Conservation (phyloP, 2,329 filamentous ascomycete genomes). For the Didymella lethalis region DNA sequence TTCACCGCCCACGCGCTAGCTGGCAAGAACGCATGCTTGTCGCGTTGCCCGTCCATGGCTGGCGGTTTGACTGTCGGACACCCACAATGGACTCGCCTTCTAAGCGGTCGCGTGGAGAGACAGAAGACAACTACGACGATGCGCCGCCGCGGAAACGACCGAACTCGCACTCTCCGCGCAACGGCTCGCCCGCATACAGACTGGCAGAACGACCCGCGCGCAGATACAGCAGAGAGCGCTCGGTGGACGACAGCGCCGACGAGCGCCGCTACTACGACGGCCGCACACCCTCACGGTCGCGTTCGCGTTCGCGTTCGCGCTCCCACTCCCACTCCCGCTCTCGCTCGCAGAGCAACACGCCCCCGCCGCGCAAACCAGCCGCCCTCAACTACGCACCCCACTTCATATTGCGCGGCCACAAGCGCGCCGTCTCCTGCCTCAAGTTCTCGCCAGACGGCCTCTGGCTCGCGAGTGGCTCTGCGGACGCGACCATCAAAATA, state of each 20-base stretch:
- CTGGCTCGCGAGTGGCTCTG: constrained; percentile 86
- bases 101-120: constrained; percentile 42
- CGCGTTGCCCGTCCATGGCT: constrained; percentile 13
- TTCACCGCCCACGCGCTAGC: constrained; percentile 22
- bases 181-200: constrained; percentile 30
- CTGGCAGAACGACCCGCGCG: constrained; percentile 44
- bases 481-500: constrained; percentile 89
- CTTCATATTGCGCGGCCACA: constrained; percentile 78
- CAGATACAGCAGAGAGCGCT: constrained; percentile 45
- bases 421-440: constrained; percentile 80
- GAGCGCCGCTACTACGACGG: constrained; percentile 37
- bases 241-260: constrained; percentile 41
- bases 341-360: constrained; percentile 38
- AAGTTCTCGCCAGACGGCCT: constrained; percentile 90
- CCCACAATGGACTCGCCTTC: constrained; percentile 30
- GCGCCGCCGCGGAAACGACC: constrained; percentile 46
- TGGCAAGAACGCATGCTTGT: constrained; percentile 25
- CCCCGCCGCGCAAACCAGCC: constrained; percentile 59
- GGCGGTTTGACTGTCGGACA: constrained; percentile 28
- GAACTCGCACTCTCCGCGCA: constrained; percentile 40
- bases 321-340: constrained; percentile 31
- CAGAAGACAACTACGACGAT: constrained; percentile 37
- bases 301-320: constrained; percentile 31
- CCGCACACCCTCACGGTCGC: constrained; percentile 34
- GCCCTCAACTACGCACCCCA: constrained; percentile 73